phyloP scores from a whole-genome alignment of 2,329 filamentous ascomycete genomes.

The Trichoderma guizhouense region DNA sequence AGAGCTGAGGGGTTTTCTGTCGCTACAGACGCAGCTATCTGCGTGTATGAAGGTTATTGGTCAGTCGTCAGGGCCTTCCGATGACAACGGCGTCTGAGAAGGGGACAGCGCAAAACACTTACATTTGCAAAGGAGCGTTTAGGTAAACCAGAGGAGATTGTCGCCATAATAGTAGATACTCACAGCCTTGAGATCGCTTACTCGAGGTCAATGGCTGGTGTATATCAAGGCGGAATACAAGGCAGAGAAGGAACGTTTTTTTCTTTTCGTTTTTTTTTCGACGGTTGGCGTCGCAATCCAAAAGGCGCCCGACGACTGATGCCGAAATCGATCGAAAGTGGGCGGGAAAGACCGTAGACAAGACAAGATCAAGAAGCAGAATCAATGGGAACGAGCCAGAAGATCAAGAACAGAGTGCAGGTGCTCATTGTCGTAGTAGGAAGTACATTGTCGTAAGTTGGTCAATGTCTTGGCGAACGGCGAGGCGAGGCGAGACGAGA shows the following conservation, averaged over 20 bases:
- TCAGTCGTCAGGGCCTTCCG: constrained; percentile 8
- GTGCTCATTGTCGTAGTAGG: constrained; percentile 54
- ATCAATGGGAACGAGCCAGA: constrained; percentile 51
- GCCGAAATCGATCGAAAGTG: constrained; percentile 10
- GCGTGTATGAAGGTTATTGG: constrained; percentile 4
- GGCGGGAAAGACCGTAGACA: constrained; percentile 29
- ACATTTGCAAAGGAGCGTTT: constrained; percentile 78
- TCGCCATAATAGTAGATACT: constrained; percentile 41
- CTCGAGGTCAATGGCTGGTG: constrained; percentile 1
- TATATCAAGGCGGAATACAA: constrained; percentile 22
- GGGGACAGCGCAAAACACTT: constrained; percentile 26
- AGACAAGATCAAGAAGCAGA: constrained; percentile 51
- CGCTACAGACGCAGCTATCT: constrained; percentile 49
- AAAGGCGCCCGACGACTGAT: background rate
- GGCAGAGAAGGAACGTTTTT: constrained; percentile 15
- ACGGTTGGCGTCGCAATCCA: constrained; percentile 3
- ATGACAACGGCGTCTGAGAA: constrained; percentile 9
- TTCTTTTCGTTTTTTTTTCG: constrained; percentile 1
- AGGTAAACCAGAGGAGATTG: constrained; percentile 45
- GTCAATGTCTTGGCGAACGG: constrained; percentile 2
- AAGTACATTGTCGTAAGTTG: constrained; percentile 33
- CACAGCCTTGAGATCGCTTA: constrained; percentile 24
- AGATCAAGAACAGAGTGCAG: constrained; percentile 47
- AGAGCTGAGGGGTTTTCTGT: constrained; percentile 24
- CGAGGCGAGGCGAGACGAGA: constrained; percentile 3